Evolutionary conservation across 768 basidiomycete species (phyloP).

Genomic region (Podaxis rugospora): DNA sequence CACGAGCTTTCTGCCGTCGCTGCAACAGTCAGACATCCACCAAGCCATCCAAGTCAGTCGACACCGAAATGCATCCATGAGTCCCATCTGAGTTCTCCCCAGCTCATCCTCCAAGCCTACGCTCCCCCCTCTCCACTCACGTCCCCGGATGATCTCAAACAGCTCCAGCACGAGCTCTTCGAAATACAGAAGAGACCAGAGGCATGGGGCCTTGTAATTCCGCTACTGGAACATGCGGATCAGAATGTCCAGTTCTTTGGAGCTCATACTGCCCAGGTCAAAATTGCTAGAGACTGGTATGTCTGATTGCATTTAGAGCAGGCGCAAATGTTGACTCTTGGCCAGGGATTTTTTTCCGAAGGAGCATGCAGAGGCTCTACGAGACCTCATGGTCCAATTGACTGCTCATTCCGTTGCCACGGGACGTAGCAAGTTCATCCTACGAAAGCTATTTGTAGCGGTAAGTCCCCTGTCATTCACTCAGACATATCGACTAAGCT

Average conservation of each 20-base stretch:
- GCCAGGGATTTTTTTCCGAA: slow-evolving; percentile 71
- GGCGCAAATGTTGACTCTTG: slow-evolving; percentile 6
- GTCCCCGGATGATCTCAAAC: slow-evolving; percentile 55
- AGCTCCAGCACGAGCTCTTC: slow-evolving; percentile 67
- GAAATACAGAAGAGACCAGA: slow-evolving; percentile 73
- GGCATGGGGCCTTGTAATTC: slow-evolving; percentile 82
- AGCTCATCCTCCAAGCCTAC: slow-evolving; percentile 73
- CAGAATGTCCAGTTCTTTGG: slow-evolving; percentile 92
- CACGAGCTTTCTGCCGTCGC: slow-evolving; percentile 46
- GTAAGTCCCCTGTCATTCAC: slow-evolving; percentile 39
- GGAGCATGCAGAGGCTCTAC: slow-evolving; percentile 53
- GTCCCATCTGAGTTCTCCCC: slow-evolving; percentile 8
- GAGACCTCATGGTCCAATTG: slow-evolving; percentile 65
- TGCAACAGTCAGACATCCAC: slow-evolving; percentile 49
- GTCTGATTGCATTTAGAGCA: slow-evolving; percentile 16
- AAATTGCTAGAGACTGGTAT: slow-evolving; percentile 91
- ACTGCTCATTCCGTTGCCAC: slow-evolving; percentile 61
- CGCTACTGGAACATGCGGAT: slow-evolving; percentile 67
- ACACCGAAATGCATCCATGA: slow-evolving; percentile 17
- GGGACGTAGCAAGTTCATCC: slow-evolving; percentile 62
- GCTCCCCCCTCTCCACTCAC: slow-evolving; percentile 41
- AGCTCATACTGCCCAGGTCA: slow-evolving; percentile 90
- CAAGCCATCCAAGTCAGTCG: slow-evolving; percentile 56
- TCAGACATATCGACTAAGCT: slow-evolving; percentile 3
- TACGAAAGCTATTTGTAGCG: slow-evolving; percentile 85